Base-by-base conservation (phyloP, 208 protist genomes). In the Tritrichomonas foetus region DNA sequence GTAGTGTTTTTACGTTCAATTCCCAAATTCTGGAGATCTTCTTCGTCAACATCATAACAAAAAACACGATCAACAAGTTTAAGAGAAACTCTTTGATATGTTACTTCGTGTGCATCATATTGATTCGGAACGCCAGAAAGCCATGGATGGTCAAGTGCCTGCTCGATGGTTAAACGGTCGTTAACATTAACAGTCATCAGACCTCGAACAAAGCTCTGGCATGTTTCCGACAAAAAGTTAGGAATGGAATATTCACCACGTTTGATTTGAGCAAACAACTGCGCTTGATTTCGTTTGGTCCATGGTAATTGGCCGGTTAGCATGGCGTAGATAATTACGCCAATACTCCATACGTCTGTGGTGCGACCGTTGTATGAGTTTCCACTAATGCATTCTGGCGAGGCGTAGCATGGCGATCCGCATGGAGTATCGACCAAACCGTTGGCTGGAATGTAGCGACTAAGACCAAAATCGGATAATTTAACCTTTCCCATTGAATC, bases 261-360 rank as follows among this genome's bases (percentile, higher is more conserved):
- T 50, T 20, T 82, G 9, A 82, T 82, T 36, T 82, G 74, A 50
- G 47, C 74, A 25, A 82, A 50, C 9, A 82, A 30, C 41, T 82
- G 74, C 25, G n/a, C 74, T 53, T 82, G 74, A 25, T 49, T 82
- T 30, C 74, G 33, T 47, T 82, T 82, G 0, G 74, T 50, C 74
- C 74, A 82, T 0, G 74, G 74, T 0, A 82, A n/a, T n/a, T n/a
- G n/a, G n/a, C n/a, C n/a, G n/a, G n/a, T n/a, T n/a, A n/a, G n/a
- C n/a, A n/a, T n/a, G 41, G 49, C 84, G 47, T 93, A 93, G 5
- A 93, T 49, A 72, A 93, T 72, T 41, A 93, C 57, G 8, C 84
- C 84, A 64, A 93, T 27, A 13, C 53, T 69, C 74, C 74, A 82
- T 8, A 82, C 50, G 22, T 82, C 74, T 50, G 41, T 82, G 0